Evolutionary conservation across 257 asterid genomes (phyloP), one percentile per base, ranked within the genome.

Genomic region (Nicotiana benthamiana): DNA sequence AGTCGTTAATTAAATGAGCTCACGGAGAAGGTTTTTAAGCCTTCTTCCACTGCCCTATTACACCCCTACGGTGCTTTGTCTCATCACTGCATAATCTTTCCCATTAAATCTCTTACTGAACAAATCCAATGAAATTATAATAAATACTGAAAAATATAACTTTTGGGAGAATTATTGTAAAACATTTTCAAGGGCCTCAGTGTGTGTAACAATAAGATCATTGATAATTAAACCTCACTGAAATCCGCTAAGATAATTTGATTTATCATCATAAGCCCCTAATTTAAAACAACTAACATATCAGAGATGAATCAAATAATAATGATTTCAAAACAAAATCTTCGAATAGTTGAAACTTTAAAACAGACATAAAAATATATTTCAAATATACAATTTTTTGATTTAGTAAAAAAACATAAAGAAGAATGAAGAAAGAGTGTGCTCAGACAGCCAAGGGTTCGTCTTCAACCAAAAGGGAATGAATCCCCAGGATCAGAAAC

Each of bases 121-220:
- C 3, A 12, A 2, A 4, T 32, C 36, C 36, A 32, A 5, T 32
- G 36, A 32, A 32, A 32, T 32, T 32, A 32, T 32, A 32, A 32
- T 32, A 32, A 32, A 32, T 32, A 32, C 8, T 32, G 36, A 32
- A 32, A 30, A 5, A 32, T 5, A 32, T 5, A 32, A 32, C 8
- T 32, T 32, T 5, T 32, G 36, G 5, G 8, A 32, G 5, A 26
- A 1, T 26, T 26, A 28, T 32, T 32, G 36, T 32, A 3, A 32
- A 8, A 10, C 24, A 0, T 13, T 36, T 2, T 28, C 20, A 4
- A 24, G 66, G 89, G 96, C 97, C 80, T 94, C 96, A 91, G 97
- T 90, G 98, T 92, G 98, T 93, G 97, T 93, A 93, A 93, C 96
- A 93, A 84, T 84, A 88, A 93, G 97, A 91, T 94, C 98, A 89